Evolutionary conservation across 176 grass and related monocot species (phyloP).

Genomic region (Dendrocalamus sinicus): DNA sequence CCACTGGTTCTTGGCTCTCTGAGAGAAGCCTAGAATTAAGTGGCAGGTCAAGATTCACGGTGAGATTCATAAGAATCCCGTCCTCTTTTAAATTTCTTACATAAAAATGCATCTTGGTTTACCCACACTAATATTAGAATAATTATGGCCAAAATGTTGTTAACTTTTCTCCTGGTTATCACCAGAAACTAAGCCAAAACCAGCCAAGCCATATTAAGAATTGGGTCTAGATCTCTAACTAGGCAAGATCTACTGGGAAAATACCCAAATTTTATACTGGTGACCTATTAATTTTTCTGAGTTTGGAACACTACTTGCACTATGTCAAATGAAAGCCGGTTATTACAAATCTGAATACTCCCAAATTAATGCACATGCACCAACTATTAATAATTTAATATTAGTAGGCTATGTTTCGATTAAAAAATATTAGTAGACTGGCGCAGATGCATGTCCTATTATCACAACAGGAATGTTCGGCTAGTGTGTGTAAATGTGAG

Average conservation of each 20-base stretch:
- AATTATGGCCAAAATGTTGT: neutral
- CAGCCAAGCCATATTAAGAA: neutral
- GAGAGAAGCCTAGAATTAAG: neutral
- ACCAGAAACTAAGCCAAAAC: slow-evolving; percentile 12
- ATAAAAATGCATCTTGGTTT: slow-evolving; percentile 1
- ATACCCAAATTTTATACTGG: neutral
- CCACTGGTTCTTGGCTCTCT: neutral
- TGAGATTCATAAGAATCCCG: neutral
- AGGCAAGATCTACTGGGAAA: neutral
- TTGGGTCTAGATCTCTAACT: neutral
- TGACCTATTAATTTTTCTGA: neutral
- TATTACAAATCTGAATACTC: neutral
- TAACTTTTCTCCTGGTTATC: slow-evolving; percentile 1
- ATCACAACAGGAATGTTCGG: neutral
- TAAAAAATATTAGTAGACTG: neutral
- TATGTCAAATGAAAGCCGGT: neutral
- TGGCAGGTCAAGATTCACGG: neutral
- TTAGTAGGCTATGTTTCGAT: neutral
- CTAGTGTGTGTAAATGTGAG: neutral
- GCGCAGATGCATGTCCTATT: neutral
- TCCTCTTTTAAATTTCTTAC: neutral
- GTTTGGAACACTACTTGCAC: neutral
- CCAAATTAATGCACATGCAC: neutral
- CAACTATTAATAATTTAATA: slow-evolving; percentile 8
- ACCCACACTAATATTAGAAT: neutral